Base-by-base conservation (phyloP, 2,329 filamentous ascomycete species). In the Delphinella strobiligena region DNA sequence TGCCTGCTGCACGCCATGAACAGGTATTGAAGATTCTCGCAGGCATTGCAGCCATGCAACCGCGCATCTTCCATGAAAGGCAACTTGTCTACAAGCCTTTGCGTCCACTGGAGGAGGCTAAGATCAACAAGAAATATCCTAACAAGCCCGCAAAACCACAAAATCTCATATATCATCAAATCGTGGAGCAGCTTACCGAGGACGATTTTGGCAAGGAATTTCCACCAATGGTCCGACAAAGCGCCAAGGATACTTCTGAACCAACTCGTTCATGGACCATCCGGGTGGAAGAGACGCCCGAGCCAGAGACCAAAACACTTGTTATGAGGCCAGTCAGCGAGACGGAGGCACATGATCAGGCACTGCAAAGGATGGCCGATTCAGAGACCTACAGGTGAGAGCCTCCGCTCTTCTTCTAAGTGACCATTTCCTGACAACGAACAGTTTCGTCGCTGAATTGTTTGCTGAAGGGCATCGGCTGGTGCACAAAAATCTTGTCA, bases 21-120 rank as follows among this genome's bases (percentile, higher is more conserved):
- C 74, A 75, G 55, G 64, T 78, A 14, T 61, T 78, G 39, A 71
- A 74, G 51, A 72, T 80, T 49, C 63, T 80, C 34, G 69, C 74
- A 30, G 76, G 75, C 38, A 58, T 78, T 40, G 69, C 74, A 36
- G 72, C 70, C 49, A 74, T 75, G 66, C 75, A 77, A 52, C 75
- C 76, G 30, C 63, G 65, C 49, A 61, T 63, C 42, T 56, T 67
- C 37, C 53, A 69, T 36, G 70, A 78, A 54, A 68, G 74, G 42
- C 67, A 69, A 53, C 58, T 77, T 47, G 55, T 79, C 50, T 79
- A 75, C 64, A 72, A 69, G 48, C 71, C 74, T 31, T 15, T 47
- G 15, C 36, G 34, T 9, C 18, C 42, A 59, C 60, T 49, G 62
- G 66, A 50, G 64, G 69, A 54, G 62, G 35, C 22, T 56, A 40